These are phyloP conservation scores for Endocalyx cinctus DNA, from an alignment of 2,329 filamentous ascomycete genomes.

Conservation along the genomic window DNA sequence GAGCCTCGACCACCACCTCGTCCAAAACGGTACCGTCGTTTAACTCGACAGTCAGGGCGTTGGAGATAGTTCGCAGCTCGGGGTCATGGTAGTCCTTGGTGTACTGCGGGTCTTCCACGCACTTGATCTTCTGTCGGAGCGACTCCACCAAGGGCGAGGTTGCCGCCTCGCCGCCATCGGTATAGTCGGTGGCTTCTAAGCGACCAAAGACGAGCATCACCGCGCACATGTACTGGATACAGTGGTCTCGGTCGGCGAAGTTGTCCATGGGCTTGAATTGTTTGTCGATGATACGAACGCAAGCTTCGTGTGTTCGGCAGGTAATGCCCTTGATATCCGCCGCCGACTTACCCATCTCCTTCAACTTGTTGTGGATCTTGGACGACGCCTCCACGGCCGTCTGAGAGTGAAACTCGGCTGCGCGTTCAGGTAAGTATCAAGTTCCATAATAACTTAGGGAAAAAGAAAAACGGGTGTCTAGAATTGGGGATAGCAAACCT, in stretches of 20 bases:
- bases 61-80: slow-evolving; percentile 89
- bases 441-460: no score
- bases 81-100: slow-evolving; percentile 96
- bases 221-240: slow-evolving; percentile 98
- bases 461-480: neutral
- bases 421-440: neutral
- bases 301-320: slow-evolving; percentile 96
- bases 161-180: slow-evolving; percentile 86
- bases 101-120: slow-evolving; percentile 93
- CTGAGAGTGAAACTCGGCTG: slow-evolving; percentile 96
- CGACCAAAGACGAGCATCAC: slow-evolving; percentile 96
- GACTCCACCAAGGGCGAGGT: slow-evolving; percentile 85
- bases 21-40: slow-evolving; percentile 90
- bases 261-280: slow-evolving; percentile 99
- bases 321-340: slow-evolving; percentile 90
- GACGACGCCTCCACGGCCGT: slow-evolving; percentile 94
- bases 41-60: slow-evolving; percentile 89
- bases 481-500: slow-evolving; percentile 49
- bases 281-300: slow-evolving; percentile 99
- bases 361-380: slow-evolving; percentile 79
- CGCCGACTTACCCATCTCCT: slow-evolving; percentile 80
- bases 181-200: slow-evolving; percentile 89
- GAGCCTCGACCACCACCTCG: slow-evolving; percentile 89
- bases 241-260: slow-evolving; percentile 99
- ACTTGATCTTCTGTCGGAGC: slow-evolving; percentile 88